Evolutionary conservation across 2,329 filamentous ascomycete genomes (phyloP), one percentile per base, ranked within the genome.

Genomic region (Lachnellula occidentalis): DNA sequence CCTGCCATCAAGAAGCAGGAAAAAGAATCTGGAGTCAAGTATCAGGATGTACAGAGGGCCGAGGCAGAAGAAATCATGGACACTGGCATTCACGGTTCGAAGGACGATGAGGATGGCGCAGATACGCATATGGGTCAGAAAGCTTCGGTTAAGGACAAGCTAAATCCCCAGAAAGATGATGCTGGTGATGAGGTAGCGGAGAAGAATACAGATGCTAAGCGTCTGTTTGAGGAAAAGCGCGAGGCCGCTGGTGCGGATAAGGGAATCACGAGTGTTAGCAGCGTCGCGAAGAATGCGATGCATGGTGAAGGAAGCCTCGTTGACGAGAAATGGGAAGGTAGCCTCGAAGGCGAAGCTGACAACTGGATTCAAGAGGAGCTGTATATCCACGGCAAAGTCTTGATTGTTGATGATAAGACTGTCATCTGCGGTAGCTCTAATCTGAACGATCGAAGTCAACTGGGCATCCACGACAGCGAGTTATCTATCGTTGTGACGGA

Each of bases 331-430:
- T 96, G 90, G 88, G 86, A 92, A 15, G 87, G 88, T 15, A 76
- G 78, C 0, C 74, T 83, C 0, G 81, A 92, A 62, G 81, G 82
- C 1, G 94, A 97, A 70, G 87, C 91, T 54, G 80, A 87, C 51
- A 90, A 95, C 68, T 95, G 94, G 76, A 86, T 97, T 56, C 92
- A 96, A 68, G 94, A 99, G 69, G 92, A 99, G 71, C 80, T 97
- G 2, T 99, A 99, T 69, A 86, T 97, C 47, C 94, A 99, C 70
- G 88, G 85, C 27, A 99, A 97, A 74, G 78, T 96, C 36, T 79
- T 94, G 61, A 92, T 96, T 62, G 87, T 87, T 1, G 92, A 97
- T 67, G 92, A 97, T 70, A 83, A 85, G 51, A 80, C 90, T 47
- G 90, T 88, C 1, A 83, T 96, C 51, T 94, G 90, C 67, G 90